Evolutionary conservation across 305 asterid species (phyloP), one percentile per base, ranked within the genome.

Genomic region (Ilex paraguariensis): DNA sequence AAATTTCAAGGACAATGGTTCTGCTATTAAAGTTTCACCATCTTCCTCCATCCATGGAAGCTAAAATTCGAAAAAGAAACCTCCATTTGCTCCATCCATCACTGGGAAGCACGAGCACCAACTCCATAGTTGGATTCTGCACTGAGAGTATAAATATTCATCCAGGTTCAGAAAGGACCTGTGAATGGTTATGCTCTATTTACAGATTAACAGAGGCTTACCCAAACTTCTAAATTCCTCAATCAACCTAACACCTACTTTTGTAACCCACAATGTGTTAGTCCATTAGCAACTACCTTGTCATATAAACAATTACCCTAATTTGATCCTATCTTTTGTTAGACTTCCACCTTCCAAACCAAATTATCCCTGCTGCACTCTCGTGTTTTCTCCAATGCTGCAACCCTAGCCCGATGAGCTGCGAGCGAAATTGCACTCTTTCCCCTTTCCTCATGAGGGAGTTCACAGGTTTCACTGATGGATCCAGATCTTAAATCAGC

Each of bases 401-500:
- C 80, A 59, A 75, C 76, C 70, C 70, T 75, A 0, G 76, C 62
- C 21, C 76, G 54, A 57, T 70, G 73, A 66, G 56, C 73, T 28
- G 76, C 76, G 44, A 67, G 76, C 13, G 69, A 44, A 51, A 70
- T 61, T 49, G 76, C 68, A 10, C 79, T 66, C 53, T 79, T 82
- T 12, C 79, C 82, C 60, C 76, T 79, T 54, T 84, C 96, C 54
- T 88, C 90, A 6, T 67, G 82, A 50, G 86, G 87, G 57, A 88
- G 76, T 55, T 84, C 91, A 49, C 89, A 82, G 21, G 91, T 67
- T 78, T 88, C 95, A 13, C 90, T 79, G 7, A 88, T 61, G 13
- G 82, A 76, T 13, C 86, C 89, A 2, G 95, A 82, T 56, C 84
- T 81, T 72, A 89, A 70, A 31, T 87, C 97, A 28, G 89, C 86